Evolutionary conservation across 1,284 basidiomycete species (phyloP).

Genomic region (Porphyrellus sp.): DNA sequence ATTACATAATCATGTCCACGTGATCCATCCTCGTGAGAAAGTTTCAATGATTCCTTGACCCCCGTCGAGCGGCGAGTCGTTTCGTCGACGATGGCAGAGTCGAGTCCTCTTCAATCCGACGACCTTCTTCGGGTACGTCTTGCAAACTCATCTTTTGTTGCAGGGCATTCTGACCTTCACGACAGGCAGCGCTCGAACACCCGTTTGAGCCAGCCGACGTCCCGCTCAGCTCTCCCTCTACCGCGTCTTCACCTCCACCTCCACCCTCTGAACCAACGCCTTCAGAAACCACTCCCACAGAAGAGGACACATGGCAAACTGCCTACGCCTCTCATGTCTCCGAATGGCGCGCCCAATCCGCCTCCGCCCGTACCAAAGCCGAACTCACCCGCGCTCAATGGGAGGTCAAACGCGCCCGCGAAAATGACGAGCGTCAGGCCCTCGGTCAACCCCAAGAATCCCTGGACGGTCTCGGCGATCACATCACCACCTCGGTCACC

Average conservation of each 20-base stretch:
- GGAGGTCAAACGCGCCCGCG: slow-evolving; percentile 48
- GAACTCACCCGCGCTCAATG: slow-evolving; percentile 70
- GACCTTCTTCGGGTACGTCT: slow-evolving; percentile 30
- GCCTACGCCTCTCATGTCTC: slow-evolving; percentile 69
- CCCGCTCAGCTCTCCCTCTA: slow-evolving; percentile 18
- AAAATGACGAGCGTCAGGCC: slow-evolving; percentile 31
- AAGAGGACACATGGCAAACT: slow-evolving; percentile 49
- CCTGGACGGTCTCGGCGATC: slow-evolving; percentile 49
- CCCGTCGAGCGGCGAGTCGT: too few relatives aligned
- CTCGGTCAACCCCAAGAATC: slow-evolving; percentile 44
- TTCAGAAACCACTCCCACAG: neutral
- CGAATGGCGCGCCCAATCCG: slow-evolving; percentile 72
- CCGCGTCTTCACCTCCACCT: neutral
- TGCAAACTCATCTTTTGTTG: neutral
- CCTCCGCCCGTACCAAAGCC: slow-evolving; percentile 71
- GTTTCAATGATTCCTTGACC: too few relatives aligned
- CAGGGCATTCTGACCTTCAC: neutral
- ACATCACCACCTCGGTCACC: slow-evolving; percentile 27
- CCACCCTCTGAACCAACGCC: neutral
- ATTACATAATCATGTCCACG: slow-evolving; percentile 7
- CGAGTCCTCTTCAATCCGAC: slow-evolving; percentile 18
- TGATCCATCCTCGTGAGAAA: slow-evolving; percentile 12
- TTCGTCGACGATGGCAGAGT: slow-evolving; percentile 26
- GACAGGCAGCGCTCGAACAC: slow-evolving; percentile 25
- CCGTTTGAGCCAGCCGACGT: slow-evolving; percentile 32